Evolutionary conservation across 495 filamentous ascomycete species (phyloP).

Genomic region (Aspergillus haitiensis): DNA sequence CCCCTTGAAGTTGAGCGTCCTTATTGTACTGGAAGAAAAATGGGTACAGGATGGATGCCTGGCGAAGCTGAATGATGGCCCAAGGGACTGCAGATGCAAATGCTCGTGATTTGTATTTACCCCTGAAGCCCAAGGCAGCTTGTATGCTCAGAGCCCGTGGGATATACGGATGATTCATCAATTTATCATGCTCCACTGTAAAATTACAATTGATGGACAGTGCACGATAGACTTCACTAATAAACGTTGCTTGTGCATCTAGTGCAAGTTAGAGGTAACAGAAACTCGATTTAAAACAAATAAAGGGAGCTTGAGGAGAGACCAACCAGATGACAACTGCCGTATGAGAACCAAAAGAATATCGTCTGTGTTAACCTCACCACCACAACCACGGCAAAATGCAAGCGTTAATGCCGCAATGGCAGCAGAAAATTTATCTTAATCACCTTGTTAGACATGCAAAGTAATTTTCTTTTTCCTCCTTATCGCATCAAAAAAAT

Average conservation of each 20-base stretch:
- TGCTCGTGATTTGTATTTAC: slow-evolving; percentile 56
- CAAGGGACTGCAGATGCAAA: slow-evolving; percentile 71
- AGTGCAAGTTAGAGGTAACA: background rate
- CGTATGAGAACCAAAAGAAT: slow-evolving; percentile 62
- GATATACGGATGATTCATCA: slow-evolving; percentile 66
- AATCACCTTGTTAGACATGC: slow-evolving; percentile 13
- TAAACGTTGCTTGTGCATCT: slow-evolving; percentile 52
- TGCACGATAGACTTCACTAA: slow-evolving; percentile 64
- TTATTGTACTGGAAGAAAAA: slow-evolving; percentile 55
- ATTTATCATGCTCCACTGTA: slow-evolving; percentile 65
- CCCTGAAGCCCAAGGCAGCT: slow-evolving; percentile 65
- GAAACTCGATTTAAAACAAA: background rate
- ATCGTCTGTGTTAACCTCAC: slow-evolving; percentile 68
- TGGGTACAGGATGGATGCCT: slow-evolving; percentile 65
- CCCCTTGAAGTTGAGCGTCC: slow-evolving; percentile 42
- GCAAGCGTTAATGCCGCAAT: slow-evolving; percentile 61
- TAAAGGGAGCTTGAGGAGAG: slow-evolving; percentile 15
- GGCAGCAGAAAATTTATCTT: slow-evolving; percentile 53
- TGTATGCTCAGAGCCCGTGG: slow-evolving; percentile 70
- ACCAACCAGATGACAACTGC: slow-evolving; percentile 52
- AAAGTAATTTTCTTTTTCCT: background rate
- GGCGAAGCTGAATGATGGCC: slow-evolving; percentile 68
- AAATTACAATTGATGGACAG: slow-evolving; percentile 71
- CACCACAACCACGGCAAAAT: slow-evolving; percentile 55
- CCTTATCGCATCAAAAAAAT: background rate